Conservation (phyloP, 139 green algal species). For the Bryopsis sp. region DNA sequence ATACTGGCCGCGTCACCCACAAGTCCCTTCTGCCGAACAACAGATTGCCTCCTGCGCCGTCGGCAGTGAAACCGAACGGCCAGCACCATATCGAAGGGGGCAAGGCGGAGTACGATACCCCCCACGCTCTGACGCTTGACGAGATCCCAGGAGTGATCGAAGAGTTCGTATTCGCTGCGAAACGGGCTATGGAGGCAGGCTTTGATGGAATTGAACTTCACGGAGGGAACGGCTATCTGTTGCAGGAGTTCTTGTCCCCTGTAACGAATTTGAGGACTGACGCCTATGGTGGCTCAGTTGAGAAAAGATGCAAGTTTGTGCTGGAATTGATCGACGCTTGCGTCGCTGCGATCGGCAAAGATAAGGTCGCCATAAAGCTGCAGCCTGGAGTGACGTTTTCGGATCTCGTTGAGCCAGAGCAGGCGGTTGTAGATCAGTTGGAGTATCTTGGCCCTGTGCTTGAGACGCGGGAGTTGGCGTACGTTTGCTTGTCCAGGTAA, state of each 20-base stretch:
- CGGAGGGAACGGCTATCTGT: constrained; percentile 43
- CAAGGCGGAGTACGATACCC: constrained; percentile 23
- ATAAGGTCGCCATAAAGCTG: constrained; percentile 28
- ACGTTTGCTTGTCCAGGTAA: constrained; percentile 21
- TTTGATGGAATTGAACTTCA: constrained; percentile 47
- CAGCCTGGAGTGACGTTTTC: constrained; percentile 32
- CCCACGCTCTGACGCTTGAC: constrained; percentile 1
- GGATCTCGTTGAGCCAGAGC: constrained; percentile 28
- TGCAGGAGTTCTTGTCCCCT: constrained; percentile 30
- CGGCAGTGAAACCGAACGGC: constrained; percentile 19
- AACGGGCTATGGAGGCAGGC: constrained; percentile 23
- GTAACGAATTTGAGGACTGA: constrained; percentile 22
- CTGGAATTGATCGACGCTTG: constrained; percentile 27
- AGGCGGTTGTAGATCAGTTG: constrained; percentile 17
- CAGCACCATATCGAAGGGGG: constrained; percentile 22
- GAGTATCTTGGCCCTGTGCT: constrained; percentile 27
- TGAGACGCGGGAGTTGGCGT: constrained; percentile 23
- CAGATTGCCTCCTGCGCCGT: constrained; percentile 4
- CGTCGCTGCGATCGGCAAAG: constrained; percentile 20
- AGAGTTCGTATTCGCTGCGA: constrained; percentile 9
- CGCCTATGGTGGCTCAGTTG: constrained; percentile 23
- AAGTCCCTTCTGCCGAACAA: constrained; percentile 17
- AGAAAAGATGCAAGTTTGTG: constrained; percentile 21
- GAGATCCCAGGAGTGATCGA: constrained; percentile 18
- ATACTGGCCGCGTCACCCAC: constrained; percentile 22